A percentile compares a stretch with the other conserved stretches of the same genome.
Conservation (phyloP, 75 land plant genomes). For the Sequoia sempervirens region DNA sequence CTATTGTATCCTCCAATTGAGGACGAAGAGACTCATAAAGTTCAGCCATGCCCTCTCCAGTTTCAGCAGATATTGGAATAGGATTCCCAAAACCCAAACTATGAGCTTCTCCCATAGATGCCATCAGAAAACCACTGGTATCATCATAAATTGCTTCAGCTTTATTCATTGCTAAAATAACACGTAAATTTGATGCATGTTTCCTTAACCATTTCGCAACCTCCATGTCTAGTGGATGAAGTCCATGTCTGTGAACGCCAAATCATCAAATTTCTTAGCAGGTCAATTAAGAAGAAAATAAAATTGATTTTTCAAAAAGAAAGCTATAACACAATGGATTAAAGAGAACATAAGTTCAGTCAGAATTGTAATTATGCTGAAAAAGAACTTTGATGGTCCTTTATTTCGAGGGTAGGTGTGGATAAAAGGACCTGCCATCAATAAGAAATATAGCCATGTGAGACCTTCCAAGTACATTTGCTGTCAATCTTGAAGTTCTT, state of each 20-base stretch:
- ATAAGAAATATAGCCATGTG: conserved; percentile 85
- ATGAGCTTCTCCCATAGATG: conserved; percentile 71
- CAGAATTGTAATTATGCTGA: neutral
- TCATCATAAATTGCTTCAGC: conserved; percentile 68
- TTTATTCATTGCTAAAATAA: conserved; percentile 78
- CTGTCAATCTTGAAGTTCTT: conserved; percentile 84
- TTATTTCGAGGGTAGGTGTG: conserved; percentile 4
- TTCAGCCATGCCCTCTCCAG: conserved; percentile 85
- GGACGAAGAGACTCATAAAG: conserved; percentile 71
- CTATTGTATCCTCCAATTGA: conserved; percentile 55
- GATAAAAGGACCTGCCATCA: conserved; percentile 73
- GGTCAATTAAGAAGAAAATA: neutral
- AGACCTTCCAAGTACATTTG: conserved; percentile 55
- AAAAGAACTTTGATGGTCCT: neutral
- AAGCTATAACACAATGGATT: neutral
- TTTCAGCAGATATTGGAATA: conserved; percentile 86
- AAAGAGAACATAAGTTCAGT: neutral
- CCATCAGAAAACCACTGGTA: conserved; percentile 37
- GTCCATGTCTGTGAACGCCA: conserved; percentile 54
- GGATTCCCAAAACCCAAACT: conserved; percentile 88
- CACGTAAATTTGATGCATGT: conserved; percentile 57
- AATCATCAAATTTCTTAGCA: neutral
- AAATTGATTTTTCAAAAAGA: neutral
- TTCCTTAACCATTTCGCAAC: conserved; percentile 92
- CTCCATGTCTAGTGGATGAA: conserved; percentile 82